Evolutionary conservation across 2,329 filamentous ascomycete species (phyloP).

Genomic region (Neonectria punicea): DNA sequence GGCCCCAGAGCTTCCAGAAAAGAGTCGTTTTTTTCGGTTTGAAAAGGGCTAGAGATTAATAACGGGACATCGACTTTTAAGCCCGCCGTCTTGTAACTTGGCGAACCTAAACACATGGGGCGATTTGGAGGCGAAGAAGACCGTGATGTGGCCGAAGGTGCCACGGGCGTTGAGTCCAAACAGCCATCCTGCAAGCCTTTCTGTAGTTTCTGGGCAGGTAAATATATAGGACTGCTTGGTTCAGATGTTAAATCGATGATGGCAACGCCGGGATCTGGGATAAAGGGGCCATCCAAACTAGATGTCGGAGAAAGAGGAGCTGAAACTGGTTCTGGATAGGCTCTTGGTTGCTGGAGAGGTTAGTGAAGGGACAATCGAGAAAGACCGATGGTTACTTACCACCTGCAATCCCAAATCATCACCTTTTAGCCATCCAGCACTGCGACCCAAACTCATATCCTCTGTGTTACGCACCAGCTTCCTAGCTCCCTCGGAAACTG

Average conservation of each 20-base stretch:
- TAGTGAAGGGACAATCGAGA: background rate
- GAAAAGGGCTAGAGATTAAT: constrained; percentile 29
- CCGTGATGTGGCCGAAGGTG: constrained; percentile 23
- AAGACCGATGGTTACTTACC: constrained; percentile 10
- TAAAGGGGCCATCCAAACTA: constrained; percentile 27
- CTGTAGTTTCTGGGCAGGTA: constrained; percentile 16
- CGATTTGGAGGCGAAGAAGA: constrained; percentile 24
- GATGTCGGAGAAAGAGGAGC: constrained; percentile 44
- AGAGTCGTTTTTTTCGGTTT: background rate
- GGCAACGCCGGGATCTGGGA: constrained; percentile 32
- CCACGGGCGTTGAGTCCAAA: constrained; percentile 36
- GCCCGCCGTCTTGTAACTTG: constrained; percentile 1
- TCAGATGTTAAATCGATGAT: constrained; percentile 46
- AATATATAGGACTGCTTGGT: constrained; percentile 40
- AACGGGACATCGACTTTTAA: constrained; percentile 41
- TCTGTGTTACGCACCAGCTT: background rate
- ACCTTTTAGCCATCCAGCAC: background rate
- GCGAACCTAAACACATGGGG: constrained; percentile 2
- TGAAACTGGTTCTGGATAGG: constrained; percentile 35
- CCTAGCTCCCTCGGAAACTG: background rate
- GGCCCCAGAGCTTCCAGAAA: background rate
- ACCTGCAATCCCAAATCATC: constrained; percentile 18
- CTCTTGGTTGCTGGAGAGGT: constrained; percentile 3
- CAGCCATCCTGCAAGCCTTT: constrained; percentile 12
- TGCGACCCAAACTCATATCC: background rate